Evolutionary conservation across 345 rosid genomes (phyloP), one percentile per base, ranked within the genome.

Genomic region (Arabidopsis suecica): DNA sequence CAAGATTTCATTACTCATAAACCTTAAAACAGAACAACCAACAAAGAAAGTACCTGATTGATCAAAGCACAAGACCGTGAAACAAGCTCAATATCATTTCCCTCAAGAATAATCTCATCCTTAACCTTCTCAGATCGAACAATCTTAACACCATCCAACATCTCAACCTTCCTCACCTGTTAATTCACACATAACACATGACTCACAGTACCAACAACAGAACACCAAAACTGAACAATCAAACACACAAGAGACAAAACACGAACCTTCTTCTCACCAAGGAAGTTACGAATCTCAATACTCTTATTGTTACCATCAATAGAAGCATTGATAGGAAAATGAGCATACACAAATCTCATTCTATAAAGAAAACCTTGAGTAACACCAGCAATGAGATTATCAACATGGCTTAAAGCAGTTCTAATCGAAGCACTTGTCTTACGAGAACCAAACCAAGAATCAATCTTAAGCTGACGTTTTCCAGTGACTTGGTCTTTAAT

Each of bases 331-430:
- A 89, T 91, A 2, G 93, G 95, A 9, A 91, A 91, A 73, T 91
- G 97, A 60, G 95, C 94, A 53, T 89, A 91, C 58, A 91, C 95
- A 67, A 91, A 91, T 38, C 97, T 78, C 97, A 91, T 91, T 85
- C 83, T 91, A 86, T 91, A 91, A 12, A 84, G 85, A 73, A 87
- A 91, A 1, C 97, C 97, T 81, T 81, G 77, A 59, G 89, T 88
- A 25, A 88, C 91, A 51, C 91, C 91, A 56, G 87, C 80, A 25
- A 88, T 88, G 64, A 91, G 91, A 18, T 91, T 91, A 72, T 54
- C 63, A 1, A 91, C 89, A 74, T 89, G 94, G 71, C 93, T 91
- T 36, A 89, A 83, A 23, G 92, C 92, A 9, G 92, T 88, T 3
- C 89, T 62, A 55, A 86, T 88, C 41, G 89, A 72, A 20, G 92